These are phyloP conservation scores for Gossypium herbaceum DNA, from an alignment of 345 rosid species.

Conservation along the genomic window DNA sequence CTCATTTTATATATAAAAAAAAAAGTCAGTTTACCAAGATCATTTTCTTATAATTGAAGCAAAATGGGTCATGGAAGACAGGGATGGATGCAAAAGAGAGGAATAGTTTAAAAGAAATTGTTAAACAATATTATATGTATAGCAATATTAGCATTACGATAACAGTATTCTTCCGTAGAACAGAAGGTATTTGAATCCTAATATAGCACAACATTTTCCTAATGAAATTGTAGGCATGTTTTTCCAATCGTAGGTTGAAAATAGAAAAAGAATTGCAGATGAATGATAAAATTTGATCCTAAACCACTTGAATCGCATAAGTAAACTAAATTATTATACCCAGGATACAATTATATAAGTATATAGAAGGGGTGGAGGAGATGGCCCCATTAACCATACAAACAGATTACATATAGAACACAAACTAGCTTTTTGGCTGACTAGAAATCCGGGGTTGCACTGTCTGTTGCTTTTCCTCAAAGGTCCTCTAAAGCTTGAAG, in stretches of 20 bases:
- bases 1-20: background rate
- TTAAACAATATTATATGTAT: no score
- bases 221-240: no score
- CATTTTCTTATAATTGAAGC: constrained; percentile 27
- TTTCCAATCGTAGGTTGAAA: no score
- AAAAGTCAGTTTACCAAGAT: background rate
- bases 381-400: constrained; percentile 9
- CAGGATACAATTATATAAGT: no score
- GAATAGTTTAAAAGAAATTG: no score
- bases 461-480: constrained; percentile 31
- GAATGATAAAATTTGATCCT: background rate
- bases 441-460: constrained; percentile 20
- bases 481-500: constrained; percentile 17
- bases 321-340: no score
- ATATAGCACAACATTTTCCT: no score
- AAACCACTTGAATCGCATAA: no score
- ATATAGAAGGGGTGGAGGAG: background rate
- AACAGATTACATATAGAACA: background rate
- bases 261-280: background rate
- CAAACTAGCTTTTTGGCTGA: background rate
- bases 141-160: no score
- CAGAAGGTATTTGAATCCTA: no score
- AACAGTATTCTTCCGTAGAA: no score
- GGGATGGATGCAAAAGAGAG: no score
- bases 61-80: background rate